These are phyloP conservation scores for Kwoniella shandongensis DNA, from an alignment of 768 basidiomycete genomes.

Conservation along the genomic window DNA sequence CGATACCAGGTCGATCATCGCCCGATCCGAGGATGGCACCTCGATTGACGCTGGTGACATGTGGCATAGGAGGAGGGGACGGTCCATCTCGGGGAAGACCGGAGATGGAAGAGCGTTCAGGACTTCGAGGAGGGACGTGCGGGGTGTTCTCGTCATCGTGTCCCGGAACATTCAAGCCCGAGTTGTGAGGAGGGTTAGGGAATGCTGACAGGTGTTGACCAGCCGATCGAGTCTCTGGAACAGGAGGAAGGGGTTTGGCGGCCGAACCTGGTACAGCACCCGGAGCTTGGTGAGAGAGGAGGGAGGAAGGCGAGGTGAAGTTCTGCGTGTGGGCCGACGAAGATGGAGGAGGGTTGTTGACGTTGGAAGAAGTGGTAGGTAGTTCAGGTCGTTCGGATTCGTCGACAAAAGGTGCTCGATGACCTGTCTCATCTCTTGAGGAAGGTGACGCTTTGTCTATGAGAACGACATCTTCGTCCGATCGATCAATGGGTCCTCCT, in stretches of 20 bases:
- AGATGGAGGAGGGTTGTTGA: constrained; percentile 27
- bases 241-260: constrained; percentile 18
- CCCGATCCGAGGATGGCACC: background rate
- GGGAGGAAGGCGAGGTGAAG: background rate
- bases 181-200: background rate
- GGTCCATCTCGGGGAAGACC: background rate
- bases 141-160: background rate
- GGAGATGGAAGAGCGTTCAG: background rate
- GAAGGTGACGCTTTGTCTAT: constrained; percentile 8
- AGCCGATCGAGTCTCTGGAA: constrained; percentile 7
- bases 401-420: constrained; percentile 22
- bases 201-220: constrained; percentile 8
- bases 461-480: constrained; percentile 15
- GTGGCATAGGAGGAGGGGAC: constrained; percentile 15
- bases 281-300: background rate
- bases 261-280: too few species aligned
- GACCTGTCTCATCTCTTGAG: constrained; percentile 11
- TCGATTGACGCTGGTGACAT: constrained; percentile 16
- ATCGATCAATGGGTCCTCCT: background rate
- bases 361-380: constrained; percentile 32
- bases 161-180: background rate
- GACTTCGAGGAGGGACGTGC: constrained; percentile 2
- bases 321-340: background rate
- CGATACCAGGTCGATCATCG: constrained; percentile 14
- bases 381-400: constrained; percentile 26